Evolutionary conservation across 2,329 filamentous ascomycete genomes (phyloP), one percentile per base, ranked within the genome.

Genomic region (Ambrosiella xylebori): DNA sequence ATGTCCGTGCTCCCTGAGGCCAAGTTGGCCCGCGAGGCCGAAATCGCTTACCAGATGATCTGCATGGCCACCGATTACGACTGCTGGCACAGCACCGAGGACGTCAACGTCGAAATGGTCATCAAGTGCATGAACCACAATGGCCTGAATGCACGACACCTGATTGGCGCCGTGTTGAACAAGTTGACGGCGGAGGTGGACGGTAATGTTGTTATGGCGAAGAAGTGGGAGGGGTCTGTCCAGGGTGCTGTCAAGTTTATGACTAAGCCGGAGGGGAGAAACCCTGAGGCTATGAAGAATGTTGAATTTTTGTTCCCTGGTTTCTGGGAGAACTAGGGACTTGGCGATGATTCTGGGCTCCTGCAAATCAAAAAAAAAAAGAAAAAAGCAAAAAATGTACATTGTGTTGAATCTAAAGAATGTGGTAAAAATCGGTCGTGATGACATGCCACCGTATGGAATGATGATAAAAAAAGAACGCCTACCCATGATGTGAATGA

Each of bases 31-130:
- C 84, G 88, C 57, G 93, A 98, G 74, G 93, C 93, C 27, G 93
- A 98, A 75, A 86, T 98, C 65, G 86, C 85, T 40, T 97, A 97
- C 72, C 89, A 95, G 74, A 94, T 96, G 80, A 95, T 98, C 67
- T 95, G 91, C 77, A 98, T 98, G 93, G 88, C 88, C 39, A 98
- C 93, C 36, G 93, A 98, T 75, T 98, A 98, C 71, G 93, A 98
- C 75, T 97, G 91, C 81, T 98, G 93, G 93, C 86, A 90, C 68
- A 82, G 79, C 17, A 79, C 79, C 54, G 85, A 82, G 59, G 87
- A 86, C 63, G 93, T 98, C 62, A 90, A 89, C 62, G 93, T 98
- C 19, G 87, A 90, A 70, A 95, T 97, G 86, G 93, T 98, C 58
- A 88, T 95, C 82, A 85, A 82, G 61, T 88, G 95, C 71, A 98